Evolutionary conservation across 1,284 basidiomycete species (phyloP).

Genomic region (Cutaneotrichosporon daszewskae): DNA sequence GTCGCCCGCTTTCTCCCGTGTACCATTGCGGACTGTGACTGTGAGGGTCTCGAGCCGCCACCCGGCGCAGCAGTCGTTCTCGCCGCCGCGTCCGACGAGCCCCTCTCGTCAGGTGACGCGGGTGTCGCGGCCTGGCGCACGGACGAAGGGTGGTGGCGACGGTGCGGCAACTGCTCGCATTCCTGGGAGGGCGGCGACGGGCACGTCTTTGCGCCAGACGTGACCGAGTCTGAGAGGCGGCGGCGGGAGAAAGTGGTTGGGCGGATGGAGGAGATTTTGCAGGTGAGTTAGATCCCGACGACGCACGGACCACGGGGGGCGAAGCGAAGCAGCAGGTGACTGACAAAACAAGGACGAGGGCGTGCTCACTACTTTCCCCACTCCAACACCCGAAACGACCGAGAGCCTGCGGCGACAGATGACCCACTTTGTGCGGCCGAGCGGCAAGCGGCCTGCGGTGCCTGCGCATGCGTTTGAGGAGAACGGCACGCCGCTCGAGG

Average conservation of each 20-base stretch:
- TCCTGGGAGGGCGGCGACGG: conserved; percentile 63
- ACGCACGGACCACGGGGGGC: background rate
- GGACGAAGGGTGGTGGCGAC: conserved; percentile 55
- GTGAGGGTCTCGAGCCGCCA: conserved; percentile 67
- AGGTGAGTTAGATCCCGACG: conserved; percentile 53
- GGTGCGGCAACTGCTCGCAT: conserved; percentile 68
- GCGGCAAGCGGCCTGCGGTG: conserved; percentile 34
- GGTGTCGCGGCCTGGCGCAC: conserved; percentile 14
- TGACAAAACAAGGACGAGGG: conserved; percentile 59
- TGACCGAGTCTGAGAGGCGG: conserved; percentile 39
- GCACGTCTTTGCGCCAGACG: conserved; percentile 50
- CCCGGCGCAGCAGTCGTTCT: conserved; percentile 55
- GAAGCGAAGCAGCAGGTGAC: background rate
- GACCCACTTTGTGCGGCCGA: conserved; percentile 44
- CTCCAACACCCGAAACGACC: conserved; percentile 58
- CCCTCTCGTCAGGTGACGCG: conserved; percentile 54
- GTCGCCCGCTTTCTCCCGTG: conserved; percentile 40
- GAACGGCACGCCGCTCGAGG: conserved; percentile 17
- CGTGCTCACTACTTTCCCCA: conserved; percentile 70
- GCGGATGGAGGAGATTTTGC: conserved; percentile 73
- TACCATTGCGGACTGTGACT: conserved; percentile 50
- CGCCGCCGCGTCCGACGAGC: conserved; percentile 52
- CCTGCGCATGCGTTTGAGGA: conserved; percentile 27
- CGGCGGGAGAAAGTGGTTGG: conserved; percentile 71
- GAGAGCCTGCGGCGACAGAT: conserved; percentile 68